These are phyloP conservation scores for Hibiscus tridactylites DNA, from an alignment of 345 rosid genomes.

Conservation along the genomic window DNA sequence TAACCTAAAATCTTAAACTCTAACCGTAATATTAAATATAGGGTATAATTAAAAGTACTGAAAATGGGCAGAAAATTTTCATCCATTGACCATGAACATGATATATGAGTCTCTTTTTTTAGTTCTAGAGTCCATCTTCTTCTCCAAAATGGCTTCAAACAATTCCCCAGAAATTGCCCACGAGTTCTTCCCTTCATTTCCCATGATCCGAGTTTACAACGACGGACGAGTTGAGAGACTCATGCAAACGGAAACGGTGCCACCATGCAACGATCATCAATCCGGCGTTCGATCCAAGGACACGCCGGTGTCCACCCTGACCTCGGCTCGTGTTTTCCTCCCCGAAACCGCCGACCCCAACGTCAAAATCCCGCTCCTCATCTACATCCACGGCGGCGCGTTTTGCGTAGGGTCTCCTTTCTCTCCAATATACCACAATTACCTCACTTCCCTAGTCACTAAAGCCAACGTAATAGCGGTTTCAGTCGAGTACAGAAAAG, in stretches of 20 bases:
- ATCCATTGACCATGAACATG: too few relatives aligned
- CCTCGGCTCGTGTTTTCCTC: conserved; percentile 3
- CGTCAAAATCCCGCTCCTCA: conserved; percentile 34
- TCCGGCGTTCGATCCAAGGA: conserved; percentile 3
- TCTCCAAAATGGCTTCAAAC: conserved; percentile 6
- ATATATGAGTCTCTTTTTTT: too few relatives aligned
- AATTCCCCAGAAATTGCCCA: background rate
- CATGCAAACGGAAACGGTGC: background rate
- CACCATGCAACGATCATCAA: background rate
- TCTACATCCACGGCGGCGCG: conserved; percentile 53
- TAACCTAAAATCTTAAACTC: too few relatives aligned
- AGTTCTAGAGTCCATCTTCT: background rate
- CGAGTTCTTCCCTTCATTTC: background rate
- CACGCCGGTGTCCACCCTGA: background rate
- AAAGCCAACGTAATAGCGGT: conserved; percentile 30
- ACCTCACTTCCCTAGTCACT: conserved; percentile 21
- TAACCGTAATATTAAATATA: too few relatives aligned
- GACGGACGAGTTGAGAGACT: conserved; percentile 9
- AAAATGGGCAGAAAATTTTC: too few relatives aligned
- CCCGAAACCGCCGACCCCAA: background rate
- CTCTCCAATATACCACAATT: conserved; percentile 25
- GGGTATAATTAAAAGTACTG: too few relatives aligned
- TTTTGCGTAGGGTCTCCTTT: conserved; percentile 39
- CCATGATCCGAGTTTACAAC: conserved; percentile 2
- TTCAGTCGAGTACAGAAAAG: conserved; percentile 48